Evolutionary conservation across 208 protist species (phyloP).

Genomic region (Crithidia fasciculata): DNA sequence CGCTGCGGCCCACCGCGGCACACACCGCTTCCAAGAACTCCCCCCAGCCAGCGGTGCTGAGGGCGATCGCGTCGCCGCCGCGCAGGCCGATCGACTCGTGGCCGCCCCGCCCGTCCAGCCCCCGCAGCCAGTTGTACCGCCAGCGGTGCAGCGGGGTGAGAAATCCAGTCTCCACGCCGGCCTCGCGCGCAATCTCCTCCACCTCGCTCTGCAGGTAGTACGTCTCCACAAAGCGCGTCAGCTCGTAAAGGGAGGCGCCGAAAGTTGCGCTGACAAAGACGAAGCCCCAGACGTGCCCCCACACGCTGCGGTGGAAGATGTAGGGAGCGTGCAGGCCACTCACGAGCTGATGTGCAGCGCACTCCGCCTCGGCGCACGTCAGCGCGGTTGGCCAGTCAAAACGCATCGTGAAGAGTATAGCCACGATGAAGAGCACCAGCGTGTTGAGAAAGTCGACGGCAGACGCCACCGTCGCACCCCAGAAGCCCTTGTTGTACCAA

Average conservation of each 20-base stretch:
- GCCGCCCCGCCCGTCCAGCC: conserved; percentile 36
- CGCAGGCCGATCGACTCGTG: conserved; percentile 43
- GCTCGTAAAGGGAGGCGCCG: conserved; percentile 56
- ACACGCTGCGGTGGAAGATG: conserved; percentile 31
- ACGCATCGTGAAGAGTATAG: conserved; percentile 60
- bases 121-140: conserved; percentile 39
- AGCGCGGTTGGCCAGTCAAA: conserved; percentile 69
- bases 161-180: conserved; percentile 65
- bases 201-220: conserved; percentile 56
- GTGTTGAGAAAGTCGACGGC: conserved; percentile 79
- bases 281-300: conserved; percentile 41
- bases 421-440: conserved; percentile 49
- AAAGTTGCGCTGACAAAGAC: conserved; percentile 55
- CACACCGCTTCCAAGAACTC: conserved; percentile 71
- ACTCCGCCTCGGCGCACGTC: conserved; percentile 66
- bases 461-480: conserved; percentile 54
- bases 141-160: conserved; percentile 66
- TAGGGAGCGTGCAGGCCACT: conserved; percentile 47
- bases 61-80: conserved; percentile 33
- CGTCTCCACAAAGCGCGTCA: conserved; percentile 52
- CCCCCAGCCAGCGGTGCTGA: conserved; percentile 72
- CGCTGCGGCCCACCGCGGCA: conserved; percentile 29
- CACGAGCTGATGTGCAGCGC: conserved; percentile 42
- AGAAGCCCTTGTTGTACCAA: conserved; percentile 81
- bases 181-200: conserved; percentile 50